phyloP scores from a whole-genome alignment of 345 rosid species.

The Boechera stricta region DNA sequence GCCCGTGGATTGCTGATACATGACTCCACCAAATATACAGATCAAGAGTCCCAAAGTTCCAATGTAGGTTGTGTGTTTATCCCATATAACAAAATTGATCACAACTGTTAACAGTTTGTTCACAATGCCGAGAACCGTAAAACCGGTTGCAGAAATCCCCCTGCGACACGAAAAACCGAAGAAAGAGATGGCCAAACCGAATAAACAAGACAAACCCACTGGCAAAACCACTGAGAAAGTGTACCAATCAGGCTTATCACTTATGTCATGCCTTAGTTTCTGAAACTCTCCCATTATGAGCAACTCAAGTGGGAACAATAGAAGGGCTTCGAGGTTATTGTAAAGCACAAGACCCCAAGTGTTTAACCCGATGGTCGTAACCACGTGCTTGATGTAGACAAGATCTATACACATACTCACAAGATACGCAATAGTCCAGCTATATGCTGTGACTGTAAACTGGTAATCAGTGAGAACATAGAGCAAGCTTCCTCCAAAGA shows the following conservation, averaged over 20 bases:
- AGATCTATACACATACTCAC: constrained; percentile 85
- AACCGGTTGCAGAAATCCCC: constrained; percentile 88
- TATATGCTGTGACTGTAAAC: constrained; percentile 75
- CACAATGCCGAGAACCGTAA: constrained; percentile 84
- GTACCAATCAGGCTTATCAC: constrained; percentile 69
- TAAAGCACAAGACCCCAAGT: constrained; percentile 93
- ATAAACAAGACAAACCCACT: constrained; percentile 74
- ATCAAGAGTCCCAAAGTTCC: constrained; percentile 88
- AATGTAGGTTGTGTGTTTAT: constrained; percentile 69
- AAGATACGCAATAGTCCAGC: constrained; percentile 81
- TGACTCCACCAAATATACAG: constrained; percentile 75
- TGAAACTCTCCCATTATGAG: constrained; percentile 84
- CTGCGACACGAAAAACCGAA: constrained; percentile 85
- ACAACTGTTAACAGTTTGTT: constrained; percentile 80
- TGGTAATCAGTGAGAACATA: constrained; percentile 85
- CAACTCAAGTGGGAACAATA: constrained; percentile 82
- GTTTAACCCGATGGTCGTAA: constrained; percentile 45
- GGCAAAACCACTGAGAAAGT: constrained; percentile 67
- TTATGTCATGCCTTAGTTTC: constrained; percentile 71
- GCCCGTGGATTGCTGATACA: constrained; percentile 81
- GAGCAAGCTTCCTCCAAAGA: constrained; percentile 81
- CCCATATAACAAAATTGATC: constrained; percentile 83
- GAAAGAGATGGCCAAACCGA: constrained; percentile 87
- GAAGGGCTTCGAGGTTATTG: constrained; percentile 86
- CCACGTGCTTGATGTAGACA: constrained; percentile 94